Base-by-base conservation (phyloP, 768 basidiomycete species). In the Kwoniella sp. region DNA sequence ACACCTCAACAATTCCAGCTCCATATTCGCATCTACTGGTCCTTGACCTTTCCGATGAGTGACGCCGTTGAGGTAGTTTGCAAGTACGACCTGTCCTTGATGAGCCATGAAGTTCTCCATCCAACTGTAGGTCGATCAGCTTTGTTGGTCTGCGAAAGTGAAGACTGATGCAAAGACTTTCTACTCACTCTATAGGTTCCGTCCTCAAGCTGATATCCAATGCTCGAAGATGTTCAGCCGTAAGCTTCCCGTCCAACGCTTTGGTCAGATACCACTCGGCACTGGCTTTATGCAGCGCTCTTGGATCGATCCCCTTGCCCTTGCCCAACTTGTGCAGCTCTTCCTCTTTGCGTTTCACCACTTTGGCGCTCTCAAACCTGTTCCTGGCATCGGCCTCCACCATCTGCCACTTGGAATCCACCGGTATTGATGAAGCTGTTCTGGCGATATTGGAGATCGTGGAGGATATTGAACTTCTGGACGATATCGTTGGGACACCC, bases 191-290 rank as follows among this genome's bases (percentile, higher is more conserved):
- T 59, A 93, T 81, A 76, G 92, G 89, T 73, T 89, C 88, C 55
- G 91, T 90, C 59, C 94, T 85, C 86, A 96, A 29, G 89, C 90
- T 72, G 37, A 83, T 80, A 9, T 84, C 84, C 52, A 98, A 82
- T 62, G 89, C 87, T 23, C 85, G 84, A 11, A 91, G 90, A 68
- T 93, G 88, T 81, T 91, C 90, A 47, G 87, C 82, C 0, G 89
- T 93, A 55, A 96, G 87, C 1, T 90, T 90, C 65, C 87, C 87
- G 75, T 94, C 90, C 75, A 97, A 83, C 77, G 96, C 92, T 81
- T 89, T 92, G 80, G 88, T 87, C 69, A 98, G 87, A 77, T 93
- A 97, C 90, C 90, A 96, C 78, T 96, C 90, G 1, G 94, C 93
- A 9, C 90, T 87, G 41, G 77, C 76, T 67, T 89, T 88, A 23